Conservation (phyloP, 208 protist genomes). For the Trichomonas gallinae region DNA sequence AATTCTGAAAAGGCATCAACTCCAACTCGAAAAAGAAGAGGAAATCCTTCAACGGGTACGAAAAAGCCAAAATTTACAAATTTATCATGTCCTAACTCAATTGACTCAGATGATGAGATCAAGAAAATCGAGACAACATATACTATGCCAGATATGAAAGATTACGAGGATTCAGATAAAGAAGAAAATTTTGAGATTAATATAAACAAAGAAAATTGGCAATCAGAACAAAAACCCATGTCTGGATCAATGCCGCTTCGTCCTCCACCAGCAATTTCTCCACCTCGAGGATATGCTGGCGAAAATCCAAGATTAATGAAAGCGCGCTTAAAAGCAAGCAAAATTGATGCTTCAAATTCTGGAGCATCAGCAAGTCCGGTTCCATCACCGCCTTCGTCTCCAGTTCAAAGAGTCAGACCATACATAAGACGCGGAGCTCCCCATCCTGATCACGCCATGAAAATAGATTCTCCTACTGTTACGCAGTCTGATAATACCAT, state of each 20-base stretch:
- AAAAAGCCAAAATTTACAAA: neutral
- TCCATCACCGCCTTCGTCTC: neutral
- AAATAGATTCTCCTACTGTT: neutral
- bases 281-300: no score
- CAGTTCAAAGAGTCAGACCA: neutral
- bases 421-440: neutral
- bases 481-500: neutral
- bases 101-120: neutral
- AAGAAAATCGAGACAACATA: neutral
- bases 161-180: neutral
- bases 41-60: neutral
- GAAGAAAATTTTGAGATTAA: neutral
- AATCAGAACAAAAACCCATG: neutral
- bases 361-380: neutral
- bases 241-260: neutral
- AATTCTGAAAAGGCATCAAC: neutral
- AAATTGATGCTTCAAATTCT: neutral
- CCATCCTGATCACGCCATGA: neutral
- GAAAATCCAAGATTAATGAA: neutral
- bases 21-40: neutral
- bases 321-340: neutral
- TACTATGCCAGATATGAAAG: neutral
- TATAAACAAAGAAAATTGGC: neutral
- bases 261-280: neutral
- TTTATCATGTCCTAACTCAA: neutral